These are phyloP conservation scores for Gastroboletus turbinatus DNA, from an alignment of 1,284 basidiomycete genomes.

Conservation along the genomic window DNA sequence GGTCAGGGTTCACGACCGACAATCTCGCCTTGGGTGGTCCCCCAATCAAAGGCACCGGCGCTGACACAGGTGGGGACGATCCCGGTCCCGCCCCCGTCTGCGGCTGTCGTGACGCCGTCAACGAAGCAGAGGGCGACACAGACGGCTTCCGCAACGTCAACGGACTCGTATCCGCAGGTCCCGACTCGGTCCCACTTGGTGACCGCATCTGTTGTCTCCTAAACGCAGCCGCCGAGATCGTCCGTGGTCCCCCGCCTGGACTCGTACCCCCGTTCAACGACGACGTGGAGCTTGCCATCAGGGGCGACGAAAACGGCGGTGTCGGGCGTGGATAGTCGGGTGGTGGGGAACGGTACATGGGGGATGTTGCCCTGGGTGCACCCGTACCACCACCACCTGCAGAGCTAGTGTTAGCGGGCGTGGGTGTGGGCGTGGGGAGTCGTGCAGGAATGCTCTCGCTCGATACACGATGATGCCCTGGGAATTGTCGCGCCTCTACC, in stretches of 20 bases:
- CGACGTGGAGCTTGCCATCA: conserved; percentile 35
- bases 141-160: conserved; percentile 41
- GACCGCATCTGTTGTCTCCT: conserved; percentile 50
- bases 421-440: background rate
- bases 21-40: conserved; percentile 25
- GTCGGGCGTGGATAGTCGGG: conserved; percentile 35
- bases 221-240: conserved; percentile 76
- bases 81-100: background rate
- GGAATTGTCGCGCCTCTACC: conserved; percentile 9
- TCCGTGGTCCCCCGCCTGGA: conserved; percentile 38
- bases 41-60: conserved; percentile 37
- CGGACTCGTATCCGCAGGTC: conserved; percentile 45
- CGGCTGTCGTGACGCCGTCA: background rate
- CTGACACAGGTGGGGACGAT: conserved; percentile 9
- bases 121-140: conserved; percentile 11
- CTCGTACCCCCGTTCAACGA: conserved; percentile 30
- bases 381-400: background rate
- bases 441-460: conserved; percentile 19
- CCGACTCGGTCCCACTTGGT: conserved; percentile 20
- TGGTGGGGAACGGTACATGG: conserved; percentile 39
- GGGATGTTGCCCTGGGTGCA: conserved; percentile 21
- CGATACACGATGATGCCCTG: background rate
- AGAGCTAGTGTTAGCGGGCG: background rate
- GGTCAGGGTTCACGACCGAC: conserved; percentile 33
- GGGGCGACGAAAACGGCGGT: conserved; percentile 32